phyloP scores from a whole-genome alignment of 208 protist genomes.

The Crithidia bombi region DNA sequence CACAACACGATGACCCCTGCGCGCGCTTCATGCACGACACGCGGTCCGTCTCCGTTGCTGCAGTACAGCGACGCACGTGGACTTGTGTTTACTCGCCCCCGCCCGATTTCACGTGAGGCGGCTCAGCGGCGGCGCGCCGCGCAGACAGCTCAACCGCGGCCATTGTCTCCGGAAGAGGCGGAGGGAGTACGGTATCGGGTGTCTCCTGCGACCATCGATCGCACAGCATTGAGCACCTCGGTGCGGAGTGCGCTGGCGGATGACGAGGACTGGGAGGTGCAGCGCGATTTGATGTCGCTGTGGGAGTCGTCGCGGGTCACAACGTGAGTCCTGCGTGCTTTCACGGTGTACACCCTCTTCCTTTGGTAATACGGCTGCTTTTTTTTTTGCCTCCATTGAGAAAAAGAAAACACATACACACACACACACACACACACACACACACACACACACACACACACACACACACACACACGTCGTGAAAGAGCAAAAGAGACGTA shows the following conservation, averaged over 20 bases:
- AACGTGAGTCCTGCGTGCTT: not conserved
- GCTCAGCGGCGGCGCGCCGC: not conserved
- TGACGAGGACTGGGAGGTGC: constrained; percentile 32
- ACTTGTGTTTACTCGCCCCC: constrained; percentile 13
- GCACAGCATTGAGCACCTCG: not conserved
- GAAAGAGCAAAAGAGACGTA: not conserved
- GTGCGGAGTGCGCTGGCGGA: not conserved
- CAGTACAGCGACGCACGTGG: constrained; percentile 16
- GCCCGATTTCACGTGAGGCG: not conserved
- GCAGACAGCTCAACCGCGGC: not conserved
- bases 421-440: constrained; percentile 16
- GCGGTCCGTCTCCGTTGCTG: not conserved
- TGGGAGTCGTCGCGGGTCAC: constrained; percentile 31
- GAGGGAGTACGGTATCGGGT: not conserved
- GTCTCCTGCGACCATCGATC: not conserved
- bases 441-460: too few species aligned
- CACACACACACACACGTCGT: too few species aligned
- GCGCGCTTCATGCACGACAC: not conserved
- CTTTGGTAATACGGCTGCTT: not conserved
- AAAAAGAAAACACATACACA: constrained; percentile 3
- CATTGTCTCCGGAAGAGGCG: not conserved
- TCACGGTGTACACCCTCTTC: too few species aligned
- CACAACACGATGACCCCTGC: not conserved
- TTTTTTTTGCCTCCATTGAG: not conserved
- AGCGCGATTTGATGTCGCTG: constrained; percentile 33